Percentiles rank a stretch among this genome's conserved stretches.
These are phyloP conservation scores for Erigeron canadensis DNA, from an alignment of 129 eudicot species.

Conservation along the genomic window DNA sequence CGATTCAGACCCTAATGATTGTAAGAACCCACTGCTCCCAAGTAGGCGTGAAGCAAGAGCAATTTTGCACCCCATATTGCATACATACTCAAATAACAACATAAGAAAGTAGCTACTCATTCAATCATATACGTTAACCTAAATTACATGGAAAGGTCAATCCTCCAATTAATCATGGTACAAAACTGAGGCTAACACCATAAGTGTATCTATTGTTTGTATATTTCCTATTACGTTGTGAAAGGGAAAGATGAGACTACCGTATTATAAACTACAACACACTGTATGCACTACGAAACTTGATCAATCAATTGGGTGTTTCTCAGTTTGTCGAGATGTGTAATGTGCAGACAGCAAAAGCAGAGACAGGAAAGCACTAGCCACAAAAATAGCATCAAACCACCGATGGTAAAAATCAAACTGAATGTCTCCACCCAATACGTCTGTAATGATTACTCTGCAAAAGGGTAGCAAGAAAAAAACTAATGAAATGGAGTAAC, in stretches of 20 bases:
- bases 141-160: constrained; percentile 15
- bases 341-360: constrained; percentile 97
- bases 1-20: no score
- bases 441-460: constrained; percentile 96
- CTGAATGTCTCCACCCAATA: constrained; percentile 95
- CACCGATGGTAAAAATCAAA: constrained; percentile 96
- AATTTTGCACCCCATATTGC: no score
- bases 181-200: constrained; percentile 23
- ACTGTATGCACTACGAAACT: constrained; percentile 7
- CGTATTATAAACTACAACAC: constrained; percentile 27
- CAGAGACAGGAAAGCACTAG: constrained; percentile 93
- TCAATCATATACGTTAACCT: constrained; percentile 18
- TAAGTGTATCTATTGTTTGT: constrained; percentile 17
- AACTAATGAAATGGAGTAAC: not conserved
- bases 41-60: no score
- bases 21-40: no score
- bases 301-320: constrained; percentile 77
- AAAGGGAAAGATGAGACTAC: constrained; percentile 12
- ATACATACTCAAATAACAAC: no score
- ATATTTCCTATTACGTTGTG: constrained; percentile 10
- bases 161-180: constrained; percentile 27
- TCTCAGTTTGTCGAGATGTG: constrained; percentile 92
- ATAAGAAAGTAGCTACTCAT: no score
- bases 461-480: constrained; percentile 10
- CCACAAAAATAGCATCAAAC: constrained; percentile 97